Percentiles rank a stretch among this genome's conserved stretches.
Evolutionary conservation across 805 yeast species (phyloP).

Genomic region (Starmera quercuum): DNA sequence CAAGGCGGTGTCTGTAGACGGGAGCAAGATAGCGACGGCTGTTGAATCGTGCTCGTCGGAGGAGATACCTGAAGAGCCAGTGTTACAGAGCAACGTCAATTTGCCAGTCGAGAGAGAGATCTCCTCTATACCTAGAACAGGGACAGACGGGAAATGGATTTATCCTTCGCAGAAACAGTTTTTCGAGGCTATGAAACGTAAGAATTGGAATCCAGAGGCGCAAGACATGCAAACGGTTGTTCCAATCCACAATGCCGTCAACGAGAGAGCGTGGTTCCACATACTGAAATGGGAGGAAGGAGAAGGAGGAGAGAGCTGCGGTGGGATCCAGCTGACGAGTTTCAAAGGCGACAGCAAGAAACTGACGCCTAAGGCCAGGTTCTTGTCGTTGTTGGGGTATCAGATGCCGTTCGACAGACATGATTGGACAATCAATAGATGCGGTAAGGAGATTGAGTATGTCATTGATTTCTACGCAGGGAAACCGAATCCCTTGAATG

Average conservation of each 20-base stretch:
- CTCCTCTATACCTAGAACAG: constrained; percentile 79
- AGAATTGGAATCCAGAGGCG: constrained; percentile 78
- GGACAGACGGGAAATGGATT: constrained; percentile 67
- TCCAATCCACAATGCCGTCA: constrained; percentile 90
- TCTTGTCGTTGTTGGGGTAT: constrained; percentile 56
- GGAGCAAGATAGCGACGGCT: constrained; percentile 11
- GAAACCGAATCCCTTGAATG: constrained; percentile 35
- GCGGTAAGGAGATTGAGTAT: constrained; percentile 79
- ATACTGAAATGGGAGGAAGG: constrained; percentile 75
- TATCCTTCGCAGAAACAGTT: constrained; percentile 95
- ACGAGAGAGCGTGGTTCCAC: constrained; percentile 87
- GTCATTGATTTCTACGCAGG: constrained; percentile 85
- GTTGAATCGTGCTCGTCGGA: constrained; percentile 38
- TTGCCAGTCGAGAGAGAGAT: constrained; percentile 71
- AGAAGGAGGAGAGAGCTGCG: constrained; percentile 56
- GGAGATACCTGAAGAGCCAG: constrained; percentile 26
- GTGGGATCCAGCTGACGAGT: constrained; percentile 77
- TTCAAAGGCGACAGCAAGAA: constrained; percentile 86
- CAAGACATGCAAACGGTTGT: constrained; percentile 84
- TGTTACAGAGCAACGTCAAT: constrained; percentile 25
- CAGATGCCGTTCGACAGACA: constrained; percentile 91
- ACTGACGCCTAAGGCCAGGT: constrained; percentile 81
- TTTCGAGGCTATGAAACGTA: constrained; percentile 88
- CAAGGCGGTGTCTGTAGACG: constrained; percentile 11
- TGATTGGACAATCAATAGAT: constrained; percentile 85